Base-by-base conservation (phyloP, 805 yeast species). In the Cephaloascus fragrans region DNA sequence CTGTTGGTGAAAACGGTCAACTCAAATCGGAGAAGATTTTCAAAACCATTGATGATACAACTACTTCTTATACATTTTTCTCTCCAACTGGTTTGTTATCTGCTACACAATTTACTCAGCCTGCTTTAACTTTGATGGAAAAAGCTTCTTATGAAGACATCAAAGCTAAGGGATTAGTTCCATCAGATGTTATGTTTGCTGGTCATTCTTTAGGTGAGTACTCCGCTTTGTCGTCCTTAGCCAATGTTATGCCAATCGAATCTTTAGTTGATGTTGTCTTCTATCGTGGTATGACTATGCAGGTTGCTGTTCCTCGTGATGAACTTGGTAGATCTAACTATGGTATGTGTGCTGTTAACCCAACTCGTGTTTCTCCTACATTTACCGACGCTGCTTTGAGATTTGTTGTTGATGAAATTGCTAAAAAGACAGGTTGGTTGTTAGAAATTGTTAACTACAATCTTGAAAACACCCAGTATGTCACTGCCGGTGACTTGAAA, bases 211-310 rank as follows among this genome's bases (percentile, higher is more conserved):
- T 93, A 52, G 99, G 99, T 71, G 99, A 93, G 67, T 93, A 93
- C 63, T 93, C 97, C 50, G 97, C 99, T 14, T 75, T 93, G 56
- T 87, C 97, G 15, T 88, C 98, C 19, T 73, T 93, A 55, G 98
- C 96, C 39, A 96, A 93, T 60, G 97, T 94, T 43, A 90, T 93
- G 97, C 96, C 97, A 37, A 88, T 93, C 52, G 98, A 93, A 69
- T 83, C 95, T 4, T 73, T 90, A 50, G 97, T 90, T 46, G 97
- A 90, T 62, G 95, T 90, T 62, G 97, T 90, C 39, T 93, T 93
- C 76, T 94, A 93, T 77, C 83, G 99, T 73, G 99, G 99, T 76
- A 93, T 93, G 97, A 94, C 99, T 37, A 93, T 93, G 99, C 98
- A 93, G 72, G 98, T 93, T 48, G 98, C 98, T 36, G 99, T 93